Conservation (phyloP, 441 rosid species). For the Erodium trifolium region DNA sequence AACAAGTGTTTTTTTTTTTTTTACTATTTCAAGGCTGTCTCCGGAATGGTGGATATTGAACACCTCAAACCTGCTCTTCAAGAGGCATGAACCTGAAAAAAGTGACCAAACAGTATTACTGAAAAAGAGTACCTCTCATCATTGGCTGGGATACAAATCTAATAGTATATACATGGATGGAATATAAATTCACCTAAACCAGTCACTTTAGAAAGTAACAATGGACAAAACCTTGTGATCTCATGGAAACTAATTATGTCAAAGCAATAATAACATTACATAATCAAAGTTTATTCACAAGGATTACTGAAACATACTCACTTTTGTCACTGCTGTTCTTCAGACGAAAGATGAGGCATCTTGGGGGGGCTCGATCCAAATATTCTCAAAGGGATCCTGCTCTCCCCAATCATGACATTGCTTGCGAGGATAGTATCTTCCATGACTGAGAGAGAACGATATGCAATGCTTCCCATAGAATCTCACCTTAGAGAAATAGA, state of each 20-base stretch:
- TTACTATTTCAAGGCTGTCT: not conserved
- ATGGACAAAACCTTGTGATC: too few species aligned
- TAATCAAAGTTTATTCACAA: not conserved
- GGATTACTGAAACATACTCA: conserved; percentile 12
- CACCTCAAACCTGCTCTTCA: not conserved
- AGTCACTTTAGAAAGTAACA: not conserved
- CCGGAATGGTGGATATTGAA: not conserved
- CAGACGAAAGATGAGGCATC: conserved; percentile 28
- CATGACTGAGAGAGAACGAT: conserved; percentile 44
- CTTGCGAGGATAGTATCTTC: conserved; percentile 61
- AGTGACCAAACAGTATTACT: not conserved
- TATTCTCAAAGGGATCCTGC: conserved; percentile 48
- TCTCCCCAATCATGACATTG: conserved; percentile 61
- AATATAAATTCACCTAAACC: not conserved
- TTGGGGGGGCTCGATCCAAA: conserved; percentile 62
- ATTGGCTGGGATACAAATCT: too few species aligned
- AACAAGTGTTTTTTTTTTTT: not conserved
- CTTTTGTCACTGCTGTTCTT: conserved; percentile 14
- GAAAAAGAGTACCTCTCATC: too few species aligned
- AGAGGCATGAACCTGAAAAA: not conserved
- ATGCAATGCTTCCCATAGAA: conserved; percentile 60
- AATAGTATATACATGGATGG: too few species aligned
- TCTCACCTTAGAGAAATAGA: conserved; percentile 56
- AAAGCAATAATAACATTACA: conserved; percentile 5
- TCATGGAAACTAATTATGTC: not conserved